Evolutionary conservation across 257 asterid genomes (phyloP), one percentile per base, ranked within the genome.

Genomic region (Capsicum chinense): DNA sequence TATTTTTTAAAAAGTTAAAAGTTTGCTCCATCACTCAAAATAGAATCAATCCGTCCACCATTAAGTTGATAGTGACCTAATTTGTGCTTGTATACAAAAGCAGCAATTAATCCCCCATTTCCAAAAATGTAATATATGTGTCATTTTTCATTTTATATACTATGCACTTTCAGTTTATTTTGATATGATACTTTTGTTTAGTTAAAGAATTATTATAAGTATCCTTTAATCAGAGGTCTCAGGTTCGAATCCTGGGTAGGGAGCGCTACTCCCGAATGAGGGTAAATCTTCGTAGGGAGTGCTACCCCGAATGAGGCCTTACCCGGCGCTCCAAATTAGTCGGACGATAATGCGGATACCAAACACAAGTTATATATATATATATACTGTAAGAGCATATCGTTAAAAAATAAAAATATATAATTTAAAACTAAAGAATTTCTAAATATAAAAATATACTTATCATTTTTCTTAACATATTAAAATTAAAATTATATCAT

Each of bases 1-100:
- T 26, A 26, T 26, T 26, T 26, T 26, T 3, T 3, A 13, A 11
- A 48, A 71, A 9, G 79, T 10, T 47, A 10, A 48, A 67, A 6
- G 44, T 73, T 73, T 73, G 19, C 12, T 74, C 42, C n/a, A 71
- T 74, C 7, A 74, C 42, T 19, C 19, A 74, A 74, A 5, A 74
- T 52, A 67, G 60, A 50, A 74, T 48, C n/a, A 21, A 74, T 21
- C 10, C 80, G 0, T 48, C 42, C 62, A 74, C 62, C 44, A 6
- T 7, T 4, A 48, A 74, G 5, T 70, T 42, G 14, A 17, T 8
- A 39, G 9, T 17, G 57, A 14, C 79, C 16, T 48, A 7, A 71
- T 9, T 71, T 71, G 35, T 44, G 57, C 3, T 44, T 71, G 37
- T n/a, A 42, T 71, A 44, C 33, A 3, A 71, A 44, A 17, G 21